These are phyloP conservation scores for Tolypocladium tropicale DNA, from an alignment of 2,329 filamentous ascomycete genomes.

Conservation along the genomic window DNA sequence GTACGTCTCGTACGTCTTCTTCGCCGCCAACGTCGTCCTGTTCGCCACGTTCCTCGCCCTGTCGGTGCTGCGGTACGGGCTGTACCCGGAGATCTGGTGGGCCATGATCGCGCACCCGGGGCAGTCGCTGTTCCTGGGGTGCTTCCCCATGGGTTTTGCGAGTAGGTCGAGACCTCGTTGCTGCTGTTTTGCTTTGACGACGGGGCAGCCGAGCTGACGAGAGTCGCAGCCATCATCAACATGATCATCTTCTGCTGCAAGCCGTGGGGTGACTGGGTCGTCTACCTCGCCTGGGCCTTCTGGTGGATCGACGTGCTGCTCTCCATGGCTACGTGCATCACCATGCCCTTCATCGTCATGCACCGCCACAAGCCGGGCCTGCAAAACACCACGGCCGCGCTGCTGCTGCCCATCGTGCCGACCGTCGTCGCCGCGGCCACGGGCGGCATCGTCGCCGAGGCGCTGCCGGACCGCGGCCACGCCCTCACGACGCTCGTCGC, in stretches of 20 bases:
- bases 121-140: conserved; percentile 59
- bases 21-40: conserved; percentile 47
- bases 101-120: conserved; percentile 57
- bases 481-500: conserved; percentile 52
- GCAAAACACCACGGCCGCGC: conserved; percentile 51
- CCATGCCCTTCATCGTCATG: conserved; percentile 46
- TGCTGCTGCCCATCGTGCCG: conserved; percentile 56
- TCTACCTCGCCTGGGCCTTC: conserved; percentile 42
- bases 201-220: neutral
- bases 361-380: conserved; percentile 34
- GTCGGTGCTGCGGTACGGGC: conserved; percentile 47
- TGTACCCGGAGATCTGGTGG: conserved; percentile 56
- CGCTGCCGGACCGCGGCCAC: conserved; percentile 42
- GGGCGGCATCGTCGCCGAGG: conserved; percentile 53
- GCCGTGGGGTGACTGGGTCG: conserved; percentile 51
- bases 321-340: conserved; percentile 42
- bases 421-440: conserved; percentile 55
- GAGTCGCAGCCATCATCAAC: conserved; percentile 44
- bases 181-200: neutral
- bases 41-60: conserved; percentile 45
- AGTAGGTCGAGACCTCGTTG: conserved; percentile 24
- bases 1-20: conserved; percentile 50
- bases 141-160: conserved; percentile 58
- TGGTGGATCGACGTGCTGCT: conserved; percentile 48
- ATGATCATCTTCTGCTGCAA: conserved; percentile 52